A percentile compares a stretch with the other conserved stretches of the same genome.
Evolutionary conservation across 2,329 filamentous ascomycete genomes (phyloP).

Genomic region (Cordyceps militaris): DNA sequence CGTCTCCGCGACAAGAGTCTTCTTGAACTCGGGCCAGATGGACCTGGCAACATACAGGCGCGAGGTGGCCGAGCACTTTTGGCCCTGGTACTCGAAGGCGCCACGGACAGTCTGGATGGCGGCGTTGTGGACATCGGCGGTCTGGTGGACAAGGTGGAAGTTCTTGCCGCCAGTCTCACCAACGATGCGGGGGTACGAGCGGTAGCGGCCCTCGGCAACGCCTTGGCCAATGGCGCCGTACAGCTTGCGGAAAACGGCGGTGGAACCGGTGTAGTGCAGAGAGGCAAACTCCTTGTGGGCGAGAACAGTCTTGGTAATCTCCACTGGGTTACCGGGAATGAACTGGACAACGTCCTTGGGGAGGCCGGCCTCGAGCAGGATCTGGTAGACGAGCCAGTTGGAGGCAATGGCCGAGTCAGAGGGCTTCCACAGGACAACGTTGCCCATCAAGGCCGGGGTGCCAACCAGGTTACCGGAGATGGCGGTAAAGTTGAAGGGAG

Average conservation of each 20-base stretch:
- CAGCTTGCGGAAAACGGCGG: conserved; percentile 79
- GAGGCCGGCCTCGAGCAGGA: conserved; percentile 83
- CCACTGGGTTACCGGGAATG: conserved; percentile 77
- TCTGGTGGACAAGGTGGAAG: conserved; percentile 76
- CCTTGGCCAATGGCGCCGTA: conserved; percentile 81
- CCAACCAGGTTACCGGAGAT: conserved; percentile 83
- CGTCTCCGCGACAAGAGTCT: conserved; percentile 60
- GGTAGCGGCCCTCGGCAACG: conserved; percentile 74
- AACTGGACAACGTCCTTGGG: conserved; percentile 90
- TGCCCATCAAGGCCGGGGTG: conserved; percentile 81
- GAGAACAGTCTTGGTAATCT: conserved; percentile 72
- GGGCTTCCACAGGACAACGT: conserved; percentile 97
- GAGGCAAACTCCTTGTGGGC: conserved; percentile 75
- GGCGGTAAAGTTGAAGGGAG: conserved; percentile 95
- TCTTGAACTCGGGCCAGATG: conserved; percentile 64
- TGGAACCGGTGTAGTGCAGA: conserved; percentile 94
- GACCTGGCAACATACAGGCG: conserved; percentile 72
- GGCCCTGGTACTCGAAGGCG: conserved; percentile 85
- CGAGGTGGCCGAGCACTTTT: conserved; percentile 84
- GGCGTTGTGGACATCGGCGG: conserved; percentile 71
- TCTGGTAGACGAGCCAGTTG: conserved; percentile 85
- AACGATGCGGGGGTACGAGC: conserved; percentile 79
- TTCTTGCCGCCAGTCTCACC: conserved; percentile 93
- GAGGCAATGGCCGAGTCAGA: conserved; percentile 82
- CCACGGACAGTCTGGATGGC: conserved; percentile 76